Conservation (phyloP, 441 rosid species). For the Metrosideros polymorpha region DNA sequence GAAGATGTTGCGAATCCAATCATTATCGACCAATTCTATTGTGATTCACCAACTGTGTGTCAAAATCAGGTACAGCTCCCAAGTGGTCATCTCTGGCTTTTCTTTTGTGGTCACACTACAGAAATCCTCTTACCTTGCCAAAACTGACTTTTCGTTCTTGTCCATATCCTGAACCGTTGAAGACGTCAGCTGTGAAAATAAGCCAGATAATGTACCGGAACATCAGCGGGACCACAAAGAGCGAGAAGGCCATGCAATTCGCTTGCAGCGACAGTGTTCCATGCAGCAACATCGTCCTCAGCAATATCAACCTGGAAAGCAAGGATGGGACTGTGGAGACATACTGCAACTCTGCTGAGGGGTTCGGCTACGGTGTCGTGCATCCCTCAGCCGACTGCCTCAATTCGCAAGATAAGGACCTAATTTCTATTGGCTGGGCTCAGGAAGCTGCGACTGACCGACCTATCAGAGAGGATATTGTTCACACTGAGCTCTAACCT, state of each 20-base stretch:
- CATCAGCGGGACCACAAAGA: conserved; percentile 72
- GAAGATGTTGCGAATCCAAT: conserved; percentile 80
- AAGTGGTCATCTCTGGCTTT: background rate
- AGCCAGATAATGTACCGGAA: conserved; percentile 78
- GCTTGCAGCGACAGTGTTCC: conserved; percentile 89
- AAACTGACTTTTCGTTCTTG: background rate
- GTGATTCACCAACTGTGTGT: conserved; percentile 82
- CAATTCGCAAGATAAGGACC: conserved; percentile 43
- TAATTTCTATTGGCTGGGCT: background rate
- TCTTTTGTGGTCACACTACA: background rate
- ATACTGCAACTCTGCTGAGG: conserved; percentile 82
- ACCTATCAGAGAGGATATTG: conserved; percentile 14
- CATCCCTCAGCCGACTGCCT: conserved; percentile 94
- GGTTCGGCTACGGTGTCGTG: conserved; percentile 63
- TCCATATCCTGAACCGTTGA: background rate
- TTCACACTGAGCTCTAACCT: conserved; percentile 57
- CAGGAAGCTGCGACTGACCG: conserved; percentile 6
- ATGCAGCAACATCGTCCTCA: conserved; percentile 67
- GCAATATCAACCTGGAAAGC: conserved; percentile 65
- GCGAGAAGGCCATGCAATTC: conserved; percentile 63
- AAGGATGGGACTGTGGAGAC: conserved; percentile 67
- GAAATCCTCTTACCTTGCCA: background rate
- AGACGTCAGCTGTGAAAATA: conserved; percentile 78
- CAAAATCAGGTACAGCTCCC: conserved; percentile 62
- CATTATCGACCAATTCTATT: conserved; percentile 92